Base-by-base conservation (phyloP, 371 early-diverging fungal species). In the Choanephora cucurbitarum region DNA sequence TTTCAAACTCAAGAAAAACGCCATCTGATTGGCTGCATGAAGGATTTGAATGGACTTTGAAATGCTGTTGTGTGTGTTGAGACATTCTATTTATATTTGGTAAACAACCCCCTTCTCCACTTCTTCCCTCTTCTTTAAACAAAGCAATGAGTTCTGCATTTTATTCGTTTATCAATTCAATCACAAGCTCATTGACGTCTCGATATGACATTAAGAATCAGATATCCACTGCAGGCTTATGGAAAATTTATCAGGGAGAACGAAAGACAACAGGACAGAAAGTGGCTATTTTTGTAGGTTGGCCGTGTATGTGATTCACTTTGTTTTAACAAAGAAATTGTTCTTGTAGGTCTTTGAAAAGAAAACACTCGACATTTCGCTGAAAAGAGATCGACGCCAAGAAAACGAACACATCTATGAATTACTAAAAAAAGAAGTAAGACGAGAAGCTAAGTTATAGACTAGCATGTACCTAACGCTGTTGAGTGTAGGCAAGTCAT, bases 301-400 rank as follows among this genome's bases (percentile, higher is more conserved):
- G 52, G n/a, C n/a, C n/a, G n/a, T n/a, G n/a, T n/a, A n/a, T n/a
- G n/a, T n/a, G n/a, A n/a, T n/a, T n/a, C n/a, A n/a, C n/a, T n/a
- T n/a, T n/a, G n/a, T n/a, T n/a, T n/a, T n/a, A n/a, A n/a, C n/a
- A n/a, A n/a, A n/a, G n/a, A n/a, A n/a, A n/a, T n/a, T n/a, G n/a
- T n/a, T n/a, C n/a, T n/a, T n/a, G n/a, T n/a, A 87, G 85, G 81
- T 86, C 32, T 88, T 90, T 56, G 90, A 89, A 52, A 92, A 91
- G 60, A 83, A 80, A 64, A 81, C 74, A 22, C 63, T 91, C 23
- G 90, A 90, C 52, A 41, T 65, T 22, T 59, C 68, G 24, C 61
- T 79, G 58, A 75, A 69, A 76, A 78, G 76, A 49, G 79, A 80
- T 44, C 73, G 81, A 69, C 44, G 40, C 79, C 67, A 70, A 10